Evolutionary conservation across 345 rosid species (phyloP), one percentile per base, ranked within the genome.

Genomic region (Cardamine chenopodiifolia): DNA sequence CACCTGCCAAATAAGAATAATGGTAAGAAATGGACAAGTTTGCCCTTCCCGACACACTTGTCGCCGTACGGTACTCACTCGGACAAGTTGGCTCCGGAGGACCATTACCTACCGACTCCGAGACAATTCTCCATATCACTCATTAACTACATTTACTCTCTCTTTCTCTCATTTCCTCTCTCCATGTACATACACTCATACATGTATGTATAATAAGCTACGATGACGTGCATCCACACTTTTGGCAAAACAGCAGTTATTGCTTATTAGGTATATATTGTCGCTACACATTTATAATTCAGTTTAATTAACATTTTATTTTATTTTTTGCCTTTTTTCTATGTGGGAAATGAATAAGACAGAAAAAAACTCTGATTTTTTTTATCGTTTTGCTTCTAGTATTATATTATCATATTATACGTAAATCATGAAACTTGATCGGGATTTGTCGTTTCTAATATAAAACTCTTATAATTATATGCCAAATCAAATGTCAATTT

Each of bases 61-160:
- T 75, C 64, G 1, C 37, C 64, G 67, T 73, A 69, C 63, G 50
- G 62, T 60, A 75, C 74, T 54, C 67, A 68, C 58, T 76, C 57
- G 74, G 58, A 53, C 69, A 68, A 61, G 57, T 69, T 62, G 69
- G 39, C 58, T 7, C 49, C 74, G 56, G 74, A 31, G 74, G 74
- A 53, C 70, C 79, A 76, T 62, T 17, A 68, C 74, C 58, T 61
- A 53, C 79, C 78, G 67, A 74, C 78, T 57, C 72, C 48, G 31
- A 75, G 35, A 68, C 78, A 14, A 49, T 66, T 66, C 52, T 20
- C 53, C 53, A 35, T 56, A 25, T 66, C 78, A 13, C 17, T 12
- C 61, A 61, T 28, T 42, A 42, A 58, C 11, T 58, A 55, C 55
- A 20, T 31, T 29, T 39, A 34, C 29, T 8, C 23, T 28, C 23